Evolutionary conservation across 2,329 filamentous ascomycete species (phyloP).

Genomic region (Penicillium palitans): DNA sequence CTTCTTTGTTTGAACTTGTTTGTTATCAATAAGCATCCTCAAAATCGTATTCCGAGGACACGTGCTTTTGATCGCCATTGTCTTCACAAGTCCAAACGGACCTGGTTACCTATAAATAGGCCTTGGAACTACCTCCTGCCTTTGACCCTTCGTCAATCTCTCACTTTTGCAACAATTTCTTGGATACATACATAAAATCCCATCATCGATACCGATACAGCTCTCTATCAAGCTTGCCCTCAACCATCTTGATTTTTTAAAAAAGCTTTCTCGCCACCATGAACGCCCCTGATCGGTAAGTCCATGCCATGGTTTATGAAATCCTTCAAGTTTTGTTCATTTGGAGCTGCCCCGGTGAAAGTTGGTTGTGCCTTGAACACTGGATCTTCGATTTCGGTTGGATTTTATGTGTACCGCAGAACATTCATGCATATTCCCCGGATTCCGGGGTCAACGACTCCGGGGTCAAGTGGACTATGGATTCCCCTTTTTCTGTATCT

Average conservation of each 20-base stretch:
- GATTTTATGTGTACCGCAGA: neutral
- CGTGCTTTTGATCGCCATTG: neutral
- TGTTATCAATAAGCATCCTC: neutral
- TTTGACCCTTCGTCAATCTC: neutral
- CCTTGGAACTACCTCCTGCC: neutral
- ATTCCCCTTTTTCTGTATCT: neutral
- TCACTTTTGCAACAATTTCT: neutral
- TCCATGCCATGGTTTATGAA: slow-evolving; percentile 5
- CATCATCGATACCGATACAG: neutral
- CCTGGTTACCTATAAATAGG: neutral
- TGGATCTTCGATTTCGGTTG: neutral
- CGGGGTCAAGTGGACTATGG: neutral
- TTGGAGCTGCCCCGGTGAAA: neutral
- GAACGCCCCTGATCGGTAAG: slow-evolving; percentile 52
- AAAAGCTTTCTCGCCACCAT: slow-evolving; percentile 37
- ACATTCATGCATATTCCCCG: neutral
- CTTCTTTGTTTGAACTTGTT: neutral
- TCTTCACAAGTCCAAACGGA: neutral
- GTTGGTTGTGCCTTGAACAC: neutral
- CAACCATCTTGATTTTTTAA: neutral
- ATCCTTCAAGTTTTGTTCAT: neutral
- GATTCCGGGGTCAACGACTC: neutral
- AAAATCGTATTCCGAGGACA: neutral
- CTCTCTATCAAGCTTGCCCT: neutral
- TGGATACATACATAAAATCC: neutral